These are phyloP conservation scores for Kluyveromyces lactis DNA, from an alignment of 805 yeast species.

Conservation along the genomic window DNA sequence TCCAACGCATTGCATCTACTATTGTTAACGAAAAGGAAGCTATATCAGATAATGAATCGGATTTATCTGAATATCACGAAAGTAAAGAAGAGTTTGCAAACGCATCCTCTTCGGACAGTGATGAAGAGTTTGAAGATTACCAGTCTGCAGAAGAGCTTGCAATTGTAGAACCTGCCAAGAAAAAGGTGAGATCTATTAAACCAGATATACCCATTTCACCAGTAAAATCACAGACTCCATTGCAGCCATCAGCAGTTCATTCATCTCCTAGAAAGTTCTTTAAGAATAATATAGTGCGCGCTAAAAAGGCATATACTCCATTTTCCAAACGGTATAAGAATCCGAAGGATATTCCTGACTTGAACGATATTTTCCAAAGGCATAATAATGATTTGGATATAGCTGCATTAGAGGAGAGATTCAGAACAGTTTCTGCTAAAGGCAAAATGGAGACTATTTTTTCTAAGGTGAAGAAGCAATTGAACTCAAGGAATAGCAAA, in stretches of 20 bases:
- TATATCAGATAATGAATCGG: constrained; percentile 6
- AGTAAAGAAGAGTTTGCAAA: not conserved
- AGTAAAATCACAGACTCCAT: constrained; percentile 2
- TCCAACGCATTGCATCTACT: not conserved
- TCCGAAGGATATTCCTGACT: constrained; percentile 24
- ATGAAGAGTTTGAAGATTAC: constrained; percentile 3
- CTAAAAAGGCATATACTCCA: constrained; percentile 25
- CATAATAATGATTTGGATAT: constrained; percentile 14
- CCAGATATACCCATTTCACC: constrained; percentile 1
- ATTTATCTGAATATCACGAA: constrained; percentile 2
- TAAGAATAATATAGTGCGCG: constrained; percentile 25
- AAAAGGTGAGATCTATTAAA: constrained; percentile 1
- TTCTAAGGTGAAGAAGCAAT: constrained; percentile 27
- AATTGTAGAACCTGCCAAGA: constrained; percentile 2
- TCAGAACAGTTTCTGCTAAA: constrained; percentile 34
- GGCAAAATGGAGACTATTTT: constrained; percentile 29
- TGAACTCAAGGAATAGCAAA: constrained; percentile 37
- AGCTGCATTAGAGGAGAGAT: constrained; percentile 19
- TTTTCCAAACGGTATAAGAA: constrained; percentile 20
- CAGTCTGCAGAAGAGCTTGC: constrained; percentile 4
- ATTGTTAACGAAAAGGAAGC: constrained; percentile 3
- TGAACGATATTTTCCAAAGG: constrained; percentile 22
- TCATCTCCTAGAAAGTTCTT: constrained; percentile 21
- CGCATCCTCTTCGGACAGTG: constrained; percentile 2
- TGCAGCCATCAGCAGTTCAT: constrained; percentile 7